Evolutionary conservation across 495 filamentous ascomycete genomes (phyloP).

Genomic region (Aspergillus sclerotioniger): DNA sequence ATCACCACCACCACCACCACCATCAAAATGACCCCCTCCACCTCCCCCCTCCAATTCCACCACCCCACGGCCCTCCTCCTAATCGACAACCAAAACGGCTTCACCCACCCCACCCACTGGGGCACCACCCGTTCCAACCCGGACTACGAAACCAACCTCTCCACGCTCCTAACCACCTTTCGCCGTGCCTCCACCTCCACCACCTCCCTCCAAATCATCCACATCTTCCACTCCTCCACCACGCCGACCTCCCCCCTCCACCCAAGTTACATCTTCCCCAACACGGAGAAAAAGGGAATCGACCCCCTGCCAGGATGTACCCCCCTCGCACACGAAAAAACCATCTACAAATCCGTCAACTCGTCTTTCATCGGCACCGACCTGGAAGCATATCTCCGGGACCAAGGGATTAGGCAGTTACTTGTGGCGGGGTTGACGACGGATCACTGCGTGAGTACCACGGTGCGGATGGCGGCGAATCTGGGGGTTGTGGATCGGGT

Average conservation of each 20-base stretch:
- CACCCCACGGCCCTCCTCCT: slow-evolving; percentile 52
- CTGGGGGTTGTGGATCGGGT: slow-evolving; percentile 42
- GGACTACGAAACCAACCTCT: slow-evolving; percentile 43
- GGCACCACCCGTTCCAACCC: slow-evolving; percentile 47
- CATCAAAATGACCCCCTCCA: background rate
- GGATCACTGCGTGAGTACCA: slow-evolving; percentile 53
- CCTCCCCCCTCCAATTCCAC: slow-evolving; percentile 24
- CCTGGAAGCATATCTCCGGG: slow-evolving; percentile 38
- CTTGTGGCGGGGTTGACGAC: slow-evolving; percentile 46
- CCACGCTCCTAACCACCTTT: slow-evolving; percentile 41
- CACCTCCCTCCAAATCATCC: slow-evolving; percentile 36
- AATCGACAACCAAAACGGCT: slow-evolving; percentile 57
- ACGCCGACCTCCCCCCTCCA: slow-evolving; percentile 30
- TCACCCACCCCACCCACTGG: slow-evolving; percentile 43
- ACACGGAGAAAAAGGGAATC: too few species aligned
- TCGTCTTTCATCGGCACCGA: slow-evolving; percentile 48
- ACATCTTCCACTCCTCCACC: slow-evolving; percentile 48
- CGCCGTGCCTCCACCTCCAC: slow-evolving; percentile 24
- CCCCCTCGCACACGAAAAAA: too few species aligned
- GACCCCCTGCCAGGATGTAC: too few species aligned
- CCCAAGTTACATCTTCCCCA: slow-evolving; percentile 10
- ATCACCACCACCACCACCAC: background rate
- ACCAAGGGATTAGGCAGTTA: slow-evolving; percentile 36
- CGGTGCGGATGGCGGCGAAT: slow-evolving; percentile 50
- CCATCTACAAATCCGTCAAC: slow-evolving; percentile 40